Conservation (phyloP, 1,139 yeast species). For the Spathaspora sp. region DNA sequence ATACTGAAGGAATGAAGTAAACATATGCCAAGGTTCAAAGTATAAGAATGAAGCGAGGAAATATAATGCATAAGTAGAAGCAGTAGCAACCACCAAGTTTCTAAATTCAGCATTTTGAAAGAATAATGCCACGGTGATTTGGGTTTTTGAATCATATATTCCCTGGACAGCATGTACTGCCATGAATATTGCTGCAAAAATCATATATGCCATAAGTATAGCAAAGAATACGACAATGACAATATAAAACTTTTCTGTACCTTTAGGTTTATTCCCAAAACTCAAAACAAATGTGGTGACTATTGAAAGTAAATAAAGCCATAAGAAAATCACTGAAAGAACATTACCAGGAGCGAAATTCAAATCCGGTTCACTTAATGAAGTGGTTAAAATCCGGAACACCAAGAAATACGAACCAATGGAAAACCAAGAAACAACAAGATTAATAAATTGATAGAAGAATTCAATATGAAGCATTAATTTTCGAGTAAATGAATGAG, state of each 20-base stretch:
- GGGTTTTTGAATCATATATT: slow-evolving; percentile 29
- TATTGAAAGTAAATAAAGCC: slow-evolving; percentile 88
- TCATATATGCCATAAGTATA: slow-evolving; percentile 85
- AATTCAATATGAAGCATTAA: slow-evolving; percentile 45
- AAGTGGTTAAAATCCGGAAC: slow-evolving; percentile 72
- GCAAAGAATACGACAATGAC: slow-evolving; percentile 90
- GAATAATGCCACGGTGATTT: slow-evolving; percentile 39
- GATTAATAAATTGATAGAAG: slow-evolving; percentile 42
- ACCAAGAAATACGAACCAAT: slow-evolving; percentile 80
- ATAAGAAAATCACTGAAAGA: slow-evolving; percentile 76
- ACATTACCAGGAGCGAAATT: slow-evolving; percentile 68
- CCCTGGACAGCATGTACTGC: slow-evolving; percentile 44
- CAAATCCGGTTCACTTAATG: slow-evolving; percentile 53
- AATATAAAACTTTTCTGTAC: slow-evolving; percentile 79
- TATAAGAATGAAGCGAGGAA: slow-evolving; percentile 47
- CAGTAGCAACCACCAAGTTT: slow-evolving; percentile 49
- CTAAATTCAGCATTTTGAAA: slow-evolving; percentile 44
- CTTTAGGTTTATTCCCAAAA: slow-evolving; percentile 93
- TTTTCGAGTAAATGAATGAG: slow-evolving; percentile 43
- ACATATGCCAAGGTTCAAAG: slow-evolving; percentile 55
- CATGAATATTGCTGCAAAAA: slow-evolving; percentile 59
- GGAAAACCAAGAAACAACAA: slow-evolving; percentile 73
- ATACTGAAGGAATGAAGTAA: slow-evolving; percentile 47
- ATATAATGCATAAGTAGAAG: slow-evolving; percentile 47
- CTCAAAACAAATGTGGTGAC: slow-evolving; percentile 88